Evolutionary conservation across 2,329 filamentous ascomycete genomes (phyloP).

Genomic region (Fusarium miscanthi): DNA sequence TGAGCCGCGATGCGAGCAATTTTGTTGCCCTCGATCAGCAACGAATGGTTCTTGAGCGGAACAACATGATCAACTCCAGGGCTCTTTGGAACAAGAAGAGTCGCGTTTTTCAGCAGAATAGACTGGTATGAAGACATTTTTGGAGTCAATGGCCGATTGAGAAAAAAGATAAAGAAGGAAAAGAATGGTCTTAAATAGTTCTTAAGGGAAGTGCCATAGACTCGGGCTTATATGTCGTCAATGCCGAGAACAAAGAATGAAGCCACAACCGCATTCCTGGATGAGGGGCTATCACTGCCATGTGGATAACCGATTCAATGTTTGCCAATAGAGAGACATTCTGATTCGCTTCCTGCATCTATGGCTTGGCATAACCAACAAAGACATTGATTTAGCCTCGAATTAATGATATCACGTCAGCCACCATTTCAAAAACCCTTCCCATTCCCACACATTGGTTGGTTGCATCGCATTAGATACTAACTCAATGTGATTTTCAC

Average conservation of each 20-base stretch:
- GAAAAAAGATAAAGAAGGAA: too few species aligned
- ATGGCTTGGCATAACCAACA: neutral
- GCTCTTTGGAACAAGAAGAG: neutral
- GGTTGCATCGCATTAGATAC: neutral
- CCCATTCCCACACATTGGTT: neutral
- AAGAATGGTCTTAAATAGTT: accelerated
- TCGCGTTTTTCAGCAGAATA: neutral
- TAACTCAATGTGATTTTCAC: neutral
- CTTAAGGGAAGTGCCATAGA: accelerated
- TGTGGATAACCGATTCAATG: neutral
- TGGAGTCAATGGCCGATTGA: accelerated
- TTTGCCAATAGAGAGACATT: neutral
- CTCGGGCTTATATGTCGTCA: neutral
- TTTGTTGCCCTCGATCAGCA: slow-evolving; percentile 1
- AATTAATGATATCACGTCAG: neutral
- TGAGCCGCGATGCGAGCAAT: neutral
- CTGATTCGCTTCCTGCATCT: neutral
- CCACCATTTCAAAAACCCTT: neutral
- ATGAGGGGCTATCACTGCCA: neutral
- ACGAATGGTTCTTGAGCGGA: slow-evolving; percentile 4
- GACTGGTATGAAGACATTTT: neutral
- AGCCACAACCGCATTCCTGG: neutral
- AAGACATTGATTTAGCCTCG: neutral
- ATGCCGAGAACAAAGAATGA: neutral
- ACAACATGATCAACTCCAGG: neutral